phyloP scores from a whole-genome alignment of 2,329 filamentous ascomycete genomes.

The Aspergillus japonicus region DNA sequence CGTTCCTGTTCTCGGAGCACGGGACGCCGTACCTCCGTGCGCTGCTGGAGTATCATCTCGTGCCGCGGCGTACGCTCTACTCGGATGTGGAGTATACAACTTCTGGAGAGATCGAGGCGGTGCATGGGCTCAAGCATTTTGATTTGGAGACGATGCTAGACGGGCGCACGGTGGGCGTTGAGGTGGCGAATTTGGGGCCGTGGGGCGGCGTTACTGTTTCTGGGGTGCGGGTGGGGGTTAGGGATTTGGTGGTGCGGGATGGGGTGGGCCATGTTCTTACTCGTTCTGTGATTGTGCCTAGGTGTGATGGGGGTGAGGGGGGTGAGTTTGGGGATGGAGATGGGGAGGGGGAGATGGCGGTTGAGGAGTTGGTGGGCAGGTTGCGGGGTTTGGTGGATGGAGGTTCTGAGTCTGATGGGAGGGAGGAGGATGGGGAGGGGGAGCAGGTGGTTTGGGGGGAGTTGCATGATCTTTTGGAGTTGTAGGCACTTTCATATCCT shows the following conservation, averaged over 20 bases:
- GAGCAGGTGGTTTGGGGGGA: neutral
- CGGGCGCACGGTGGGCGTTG: slow-evolving; percentile 66
- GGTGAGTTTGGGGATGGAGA: slow-evolving; percentile 7
- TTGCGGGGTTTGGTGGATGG: slow-evolving; percentile 18
- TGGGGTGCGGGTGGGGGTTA: slow-evolving; percentile 62
- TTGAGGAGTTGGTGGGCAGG: slow-evolving; percentile 23
- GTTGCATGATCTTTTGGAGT: neutral
- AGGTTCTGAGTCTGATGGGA: slow-evolving; percentile 2
- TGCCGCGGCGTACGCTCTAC: slow-evolving; percentile 73
- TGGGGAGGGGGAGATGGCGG: slow-evolving; percentile 16
- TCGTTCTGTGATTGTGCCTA: slow-evolving; percentile 71
- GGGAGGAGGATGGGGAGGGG: neutral
- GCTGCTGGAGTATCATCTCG: slow-evolving; percentile 75
- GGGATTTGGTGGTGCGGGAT: slow-evolving; percentile 72
- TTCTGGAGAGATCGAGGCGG: slow-evolving; percentile 31
- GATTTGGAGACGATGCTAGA: slow-evolving; percentile 72
- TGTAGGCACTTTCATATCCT: neutral
- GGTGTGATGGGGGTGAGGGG: slow-evolving; percentile 48
- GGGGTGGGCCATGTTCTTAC: slow-evolving; percentile 76
- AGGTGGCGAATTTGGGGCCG: slow-evolving; percentile 67
- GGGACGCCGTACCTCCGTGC: slow-evolving; percentile 76
- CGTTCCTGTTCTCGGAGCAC: slow-evolving; percentile 77
- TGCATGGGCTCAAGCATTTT: slow-evolving; percentile 43
- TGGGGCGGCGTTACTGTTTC: slow-evolving; percentile 74
- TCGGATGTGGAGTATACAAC: slow-evolving; percentile 69